Evolutionary conservation across 108 stramenopile genomes (phyloP).

Genomic region (Stephanodiscus triporus): DNA sequence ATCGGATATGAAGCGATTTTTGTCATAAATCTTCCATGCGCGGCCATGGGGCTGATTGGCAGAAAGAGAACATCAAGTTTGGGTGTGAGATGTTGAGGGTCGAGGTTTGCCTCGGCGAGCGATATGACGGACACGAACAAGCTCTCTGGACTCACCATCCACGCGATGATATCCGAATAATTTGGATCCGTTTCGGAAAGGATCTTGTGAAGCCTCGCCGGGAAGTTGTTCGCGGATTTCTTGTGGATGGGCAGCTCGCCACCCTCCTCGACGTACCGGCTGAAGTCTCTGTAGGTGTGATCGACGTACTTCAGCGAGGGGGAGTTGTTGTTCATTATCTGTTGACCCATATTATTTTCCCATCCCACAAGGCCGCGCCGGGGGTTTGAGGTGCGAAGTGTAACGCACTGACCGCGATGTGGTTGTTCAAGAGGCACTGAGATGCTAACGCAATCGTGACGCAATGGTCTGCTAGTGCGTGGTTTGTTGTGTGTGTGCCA

Average conservation of each 20-base stretch:
- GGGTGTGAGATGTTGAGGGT: not conserved
- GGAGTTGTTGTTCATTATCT: not conserved
- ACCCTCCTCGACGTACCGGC: constrained; percentile 11
- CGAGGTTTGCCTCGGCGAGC: too few relatives aligned
- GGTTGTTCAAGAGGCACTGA: too few relatives aligned
- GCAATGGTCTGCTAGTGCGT: too few relatives aligned
- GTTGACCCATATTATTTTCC: not conserved
- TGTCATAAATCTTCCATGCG: constrained; percentile 5
- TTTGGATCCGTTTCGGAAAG: not conserved
- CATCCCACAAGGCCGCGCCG: too few relatives aligned
- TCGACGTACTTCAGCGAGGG: not conserved
- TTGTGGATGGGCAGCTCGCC: constrained; percentile 7
- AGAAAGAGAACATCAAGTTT: not conserved
- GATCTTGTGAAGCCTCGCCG: constrained; percentile 3
- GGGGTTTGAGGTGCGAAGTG: too few relatives aligned
- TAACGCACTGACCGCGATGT: too few relatives aligned
- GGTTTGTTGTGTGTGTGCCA: too few relatives aligned
- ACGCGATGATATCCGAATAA: constrained; percentile 1
- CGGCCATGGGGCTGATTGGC: constrained; percentile 4
- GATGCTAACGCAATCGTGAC: too few relatives aligned
- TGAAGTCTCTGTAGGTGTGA: constrained; percentile 10
- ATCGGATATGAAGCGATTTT: not conserved
- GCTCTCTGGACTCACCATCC: constrained; percentile 7
- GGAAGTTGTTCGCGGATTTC: constrained; percentile 13
- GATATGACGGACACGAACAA: too few relatives aligned